Conservation (phyloP, 2,329 filamentous ascomycete genomes). For the Blastomyces emzantsi region DNA sequence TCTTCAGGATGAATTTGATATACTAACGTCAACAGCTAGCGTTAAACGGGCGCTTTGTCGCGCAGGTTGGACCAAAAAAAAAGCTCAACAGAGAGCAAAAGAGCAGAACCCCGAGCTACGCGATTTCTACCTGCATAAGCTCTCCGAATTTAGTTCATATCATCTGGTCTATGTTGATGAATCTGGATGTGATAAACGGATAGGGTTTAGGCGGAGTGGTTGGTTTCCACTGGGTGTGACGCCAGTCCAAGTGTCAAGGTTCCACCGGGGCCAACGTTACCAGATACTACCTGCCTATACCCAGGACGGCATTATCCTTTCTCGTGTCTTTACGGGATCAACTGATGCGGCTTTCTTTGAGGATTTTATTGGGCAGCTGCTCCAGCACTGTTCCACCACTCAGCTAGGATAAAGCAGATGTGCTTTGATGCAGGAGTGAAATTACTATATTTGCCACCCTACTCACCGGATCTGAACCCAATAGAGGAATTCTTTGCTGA, state of each 20-base stretch:
- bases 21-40: too few relatives aligned
- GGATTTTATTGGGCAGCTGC: slow-evolving; percentile 25
- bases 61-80: too few relatives aligned
- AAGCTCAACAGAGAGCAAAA: too few relatives aligned
- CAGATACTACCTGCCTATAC: slow-evolving; percentile 29
- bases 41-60: too few relatives aligned
- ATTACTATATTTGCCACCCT: slow-evolving; percentile 27
- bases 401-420: slow-evolving; percentile 17
- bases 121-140: too few relatives aligned
- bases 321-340: slow-evolving; percentile 23
- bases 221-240: slow-evolving; percentile 28
- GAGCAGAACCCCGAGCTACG: too few relatives aligned
- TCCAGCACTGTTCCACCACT: slow-evolving; percentile 18
- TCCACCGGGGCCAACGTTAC: slow-evolving; percentile 20
- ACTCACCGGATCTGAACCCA: slow-evolving; percentile 30
- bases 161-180: neutral
- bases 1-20: too few relatives aligned
- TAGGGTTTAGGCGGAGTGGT: slow-evolving; percentile 24
- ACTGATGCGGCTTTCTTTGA: slow-evolving; percentile 25
- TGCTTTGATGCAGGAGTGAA: slow-evolving; percentile 25
- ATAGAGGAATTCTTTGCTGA: slow-evolving; percentile 32
- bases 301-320: slow-evolving; percentile 25
- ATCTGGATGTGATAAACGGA: neutral
- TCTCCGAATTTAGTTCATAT: too few relatives aligned
- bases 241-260: slow-evolving; percentile 20